Evolutionary conservation across 2,329 filamentous ascomycete species (phyloP).

Genomic region (Fusarium nematophilum): DNA sequence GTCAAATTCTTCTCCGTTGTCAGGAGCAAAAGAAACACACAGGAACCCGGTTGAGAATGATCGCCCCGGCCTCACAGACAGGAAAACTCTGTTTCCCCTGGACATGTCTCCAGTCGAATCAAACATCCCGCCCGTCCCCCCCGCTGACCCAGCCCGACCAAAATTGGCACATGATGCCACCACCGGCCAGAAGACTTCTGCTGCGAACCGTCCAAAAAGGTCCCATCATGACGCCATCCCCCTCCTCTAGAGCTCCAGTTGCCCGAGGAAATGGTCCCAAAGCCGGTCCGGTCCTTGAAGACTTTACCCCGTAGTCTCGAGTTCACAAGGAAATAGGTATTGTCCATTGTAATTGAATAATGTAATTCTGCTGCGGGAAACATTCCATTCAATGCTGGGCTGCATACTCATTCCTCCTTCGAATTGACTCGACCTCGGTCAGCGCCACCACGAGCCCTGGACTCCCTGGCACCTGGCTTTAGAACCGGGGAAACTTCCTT

Average conservation of each 20-base stretch:
- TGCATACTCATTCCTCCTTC: background rate
- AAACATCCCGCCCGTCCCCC: constrained; percentile 23
- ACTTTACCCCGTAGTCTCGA: constrained; percentile 30
- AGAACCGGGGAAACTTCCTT: background rate
- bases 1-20: no score
- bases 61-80: background rate
- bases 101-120: constrained; percentile 32
- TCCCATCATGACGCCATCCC: constrained; percentile 42
- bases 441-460: background rate
- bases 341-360: background rate
- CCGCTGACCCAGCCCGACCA: constrained; percentile 3
- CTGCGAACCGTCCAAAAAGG: constrained; percentile 19
- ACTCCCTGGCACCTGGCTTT: no score
- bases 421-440: background rate
- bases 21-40: no score
- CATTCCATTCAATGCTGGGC: constrained; percentile 1
- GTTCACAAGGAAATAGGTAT: no score
- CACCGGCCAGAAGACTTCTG: constrained; percentile 19
- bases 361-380: background rate
- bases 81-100: constrained; percentile 34
- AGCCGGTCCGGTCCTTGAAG: constrained; percentile 19
- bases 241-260: constrained; percentile 24
- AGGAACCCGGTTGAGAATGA: constrained; percentile 14
- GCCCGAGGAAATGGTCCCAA: constrained; percentile 1
- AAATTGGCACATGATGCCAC: constrained; percentile 34